Conservation (phyloP, 257 asterid genomes). For the Lavandula angustifolia region DNA sequence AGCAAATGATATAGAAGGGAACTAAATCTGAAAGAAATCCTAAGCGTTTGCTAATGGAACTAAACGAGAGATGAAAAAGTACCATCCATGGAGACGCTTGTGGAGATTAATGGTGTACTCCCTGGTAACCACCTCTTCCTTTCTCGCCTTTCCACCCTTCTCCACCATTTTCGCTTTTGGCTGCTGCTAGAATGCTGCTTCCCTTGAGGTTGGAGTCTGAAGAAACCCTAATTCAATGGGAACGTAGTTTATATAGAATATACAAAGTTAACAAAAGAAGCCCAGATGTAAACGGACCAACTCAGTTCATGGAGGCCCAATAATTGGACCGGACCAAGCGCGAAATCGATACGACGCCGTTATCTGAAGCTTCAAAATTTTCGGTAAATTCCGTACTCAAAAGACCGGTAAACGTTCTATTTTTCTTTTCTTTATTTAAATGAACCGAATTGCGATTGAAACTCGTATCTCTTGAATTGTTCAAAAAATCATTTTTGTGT, state of each 20-base stretch:
- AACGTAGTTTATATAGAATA: constrained; percentile 11
- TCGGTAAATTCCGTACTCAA: no score
- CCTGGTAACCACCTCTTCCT: constrained; percentile 55
- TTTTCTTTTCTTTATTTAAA: no score
- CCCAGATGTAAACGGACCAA: not conserved
- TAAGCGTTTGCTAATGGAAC: constrained; percentile 19
- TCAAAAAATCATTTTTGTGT: no score
- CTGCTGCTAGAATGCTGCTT: constrained; percentile 20
- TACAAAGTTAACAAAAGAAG: not conserved
- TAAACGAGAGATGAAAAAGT: constrained; percentile 40
- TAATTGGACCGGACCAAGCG: no score
- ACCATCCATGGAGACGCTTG: constrained; percentile 64
- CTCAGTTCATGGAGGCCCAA: not conserved
- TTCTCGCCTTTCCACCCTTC: constrained; percentile 45
- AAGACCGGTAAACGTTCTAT: no score
- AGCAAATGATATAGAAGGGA: not conserved
- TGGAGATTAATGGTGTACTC: constrained; percentile 62
- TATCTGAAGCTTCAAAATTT: no score
- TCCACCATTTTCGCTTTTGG: constrained; percentile 43
- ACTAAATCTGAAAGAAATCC: not conserved
- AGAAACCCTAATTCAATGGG: constrained; percentile 34
- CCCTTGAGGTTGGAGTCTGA: constrained; percentile 26
- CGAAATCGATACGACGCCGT: no score
- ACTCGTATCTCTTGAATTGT: no score
- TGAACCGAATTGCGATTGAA: no score